phyloP scores from a whole-genome alignment of 768 basidiomycete genomes.

The Sutorius australiensis region DNA sequence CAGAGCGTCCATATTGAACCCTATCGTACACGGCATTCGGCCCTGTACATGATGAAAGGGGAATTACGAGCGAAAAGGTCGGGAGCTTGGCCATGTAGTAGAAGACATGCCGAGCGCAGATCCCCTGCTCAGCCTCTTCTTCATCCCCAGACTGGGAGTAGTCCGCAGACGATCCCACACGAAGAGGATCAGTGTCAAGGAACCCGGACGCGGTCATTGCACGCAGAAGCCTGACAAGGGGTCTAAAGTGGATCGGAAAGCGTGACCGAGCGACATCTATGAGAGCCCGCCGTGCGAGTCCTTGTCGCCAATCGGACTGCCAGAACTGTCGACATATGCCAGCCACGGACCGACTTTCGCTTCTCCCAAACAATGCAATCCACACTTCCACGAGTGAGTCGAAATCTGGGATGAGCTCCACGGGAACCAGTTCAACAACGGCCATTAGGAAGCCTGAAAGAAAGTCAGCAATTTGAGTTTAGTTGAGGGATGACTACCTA shows the following conservation, averaged over 20 bases:
- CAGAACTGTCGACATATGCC: constrained; percentile 81
- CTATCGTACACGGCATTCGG: constrained; percentile 71
- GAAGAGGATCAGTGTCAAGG: constrained; percentile 68
- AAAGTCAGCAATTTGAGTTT: constrained; percentile 1
- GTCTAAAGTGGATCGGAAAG: constrained; percentile 75
- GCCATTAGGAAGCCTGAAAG: constrained; percentile 68
- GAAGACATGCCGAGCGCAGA: constrained; percentile 68
- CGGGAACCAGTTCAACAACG: constrained; percentile 66
- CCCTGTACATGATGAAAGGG: constrained; percentile 57
- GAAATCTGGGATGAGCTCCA: constrained; percentile 77
- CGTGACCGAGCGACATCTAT: constrained; percentile 79
- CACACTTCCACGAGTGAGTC: constrained; percentile 70
- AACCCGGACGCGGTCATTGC: constrained; percentile 76
- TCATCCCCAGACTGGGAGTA: constrained; percentile 40
- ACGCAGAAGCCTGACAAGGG: constrained; percentile 67
- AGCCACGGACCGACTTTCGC: constrained; percentile 54
- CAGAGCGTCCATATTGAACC: constrained; percentile 52
- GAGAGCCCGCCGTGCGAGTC: constrained; percentile 68
- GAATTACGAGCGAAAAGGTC: constrained; percentile 72
- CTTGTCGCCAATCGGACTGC: constrained; percentile 69
- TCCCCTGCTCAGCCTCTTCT: constrained; percentile 45
- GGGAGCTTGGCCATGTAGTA: constrained; percentile 70
- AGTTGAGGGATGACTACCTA: constrained; percentile 27
- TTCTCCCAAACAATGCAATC: constrained; percentile 76
- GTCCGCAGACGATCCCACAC: constrained; percentile 41